Evolutionary conservation across 257 asterid species (phyloP).

Genomic region (Misopates orontium): DNA sequence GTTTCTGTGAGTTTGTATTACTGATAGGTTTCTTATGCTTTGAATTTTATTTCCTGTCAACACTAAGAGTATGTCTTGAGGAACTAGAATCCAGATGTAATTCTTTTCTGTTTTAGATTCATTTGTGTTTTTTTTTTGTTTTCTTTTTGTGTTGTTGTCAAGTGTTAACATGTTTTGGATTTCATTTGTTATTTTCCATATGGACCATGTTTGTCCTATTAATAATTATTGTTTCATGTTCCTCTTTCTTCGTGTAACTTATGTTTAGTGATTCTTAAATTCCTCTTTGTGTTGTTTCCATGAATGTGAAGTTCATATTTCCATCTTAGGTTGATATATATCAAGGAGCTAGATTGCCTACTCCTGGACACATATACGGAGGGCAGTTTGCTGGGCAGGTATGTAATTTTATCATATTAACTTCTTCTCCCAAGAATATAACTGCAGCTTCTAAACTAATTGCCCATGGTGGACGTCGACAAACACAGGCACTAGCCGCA

Average conservation of each 20-base stretch:
- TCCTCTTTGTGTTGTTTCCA: neutral
- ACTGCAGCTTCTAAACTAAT: slow-evolving; percentile 24
- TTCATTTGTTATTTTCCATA: neutral
- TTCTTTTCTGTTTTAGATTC: slow-evolving; percentile 5
- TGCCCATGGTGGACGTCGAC: slow-evolving; percentile 31
- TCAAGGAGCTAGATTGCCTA: slow-evolving; percentile 84
- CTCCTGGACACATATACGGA: slow-evolving; percentile 92
- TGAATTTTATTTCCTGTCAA: no score
- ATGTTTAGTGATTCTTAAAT: neutral
- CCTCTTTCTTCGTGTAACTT: slow-evolving; percentile 1
- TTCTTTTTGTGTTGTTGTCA: no score
- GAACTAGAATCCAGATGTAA: no score
- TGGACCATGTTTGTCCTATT: neutral
- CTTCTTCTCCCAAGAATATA: neutral
- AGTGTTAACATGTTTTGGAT: no score
- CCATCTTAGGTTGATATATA: slow-evolving; percentile 68
- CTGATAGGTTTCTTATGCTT: no score
- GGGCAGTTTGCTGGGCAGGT: slow-evolving; percentile 99
- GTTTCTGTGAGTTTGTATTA: no score
- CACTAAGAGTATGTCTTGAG: no score
- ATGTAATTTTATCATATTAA: neutral
- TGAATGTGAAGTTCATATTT: neutral
- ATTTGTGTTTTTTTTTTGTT: neutral
- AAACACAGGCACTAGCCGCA: slow-evolving; percentile 95
- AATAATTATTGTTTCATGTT: neutral